Percentiles rank a stretch among this genome's conserved stretches.
phyloP scores from a whole-genome alignment of 768 basidiomycete species.

The Tylopilus cervinicoccineus region DNA sequence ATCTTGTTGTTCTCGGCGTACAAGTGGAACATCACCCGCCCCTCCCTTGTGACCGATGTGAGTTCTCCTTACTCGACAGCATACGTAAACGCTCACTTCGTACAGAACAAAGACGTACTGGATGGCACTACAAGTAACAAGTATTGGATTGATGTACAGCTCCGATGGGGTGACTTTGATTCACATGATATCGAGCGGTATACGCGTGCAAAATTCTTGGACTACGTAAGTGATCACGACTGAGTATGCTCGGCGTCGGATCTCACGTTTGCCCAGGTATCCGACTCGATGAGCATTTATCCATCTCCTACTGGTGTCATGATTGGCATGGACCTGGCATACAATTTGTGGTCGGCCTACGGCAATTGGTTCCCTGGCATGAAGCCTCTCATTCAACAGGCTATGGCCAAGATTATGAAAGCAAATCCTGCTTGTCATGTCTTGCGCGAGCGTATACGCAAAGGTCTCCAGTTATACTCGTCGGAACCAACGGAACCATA shows the following conservation, averaged over 20 bases:
- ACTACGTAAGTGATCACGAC: conserved; percentile 61
- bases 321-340: conserved; percentile 98
- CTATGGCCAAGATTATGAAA: conserved; percentile 99
- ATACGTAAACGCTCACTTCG: conserved; percentile 4
- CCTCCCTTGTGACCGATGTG: conserved; percentile 92
- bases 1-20: conserved; percentile 95
- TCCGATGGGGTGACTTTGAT: conserved; percentile 98
- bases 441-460: conserved; percentile 96
- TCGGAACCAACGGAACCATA: conserved; percentile 99
- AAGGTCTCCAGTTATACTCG: conserved; percentile 96
- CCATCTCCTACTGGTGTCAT: conserved; percentile 98
- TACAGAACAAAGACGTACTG: conserved; percentile 84
- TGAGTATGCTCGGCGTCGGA: background rate
- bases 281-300: conserved; percentile 98
- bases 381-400: conserved; percentile 97
- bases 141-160: conserved; percentile 96
- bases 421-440: conserved; percentile 98
- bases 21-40: conserved; percentile 98
- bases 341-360: conserved; percentile 98
- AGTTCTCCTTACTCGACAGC: conserved; percentile 22
- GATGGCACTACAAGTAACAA: conserved; percentile 99
- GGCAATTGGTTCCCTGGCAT: conserved; percentile 99
- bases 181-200: conserved; percentile 99
- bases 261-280: conserved; percentile 48
- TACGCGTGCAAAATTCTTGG: conserved; percentile 97